Evolutionary conservation across 208 protist species (phyloP), one percentile per base, ranked within the genome.

Genomic region (Leishmania tropica): DNA sequence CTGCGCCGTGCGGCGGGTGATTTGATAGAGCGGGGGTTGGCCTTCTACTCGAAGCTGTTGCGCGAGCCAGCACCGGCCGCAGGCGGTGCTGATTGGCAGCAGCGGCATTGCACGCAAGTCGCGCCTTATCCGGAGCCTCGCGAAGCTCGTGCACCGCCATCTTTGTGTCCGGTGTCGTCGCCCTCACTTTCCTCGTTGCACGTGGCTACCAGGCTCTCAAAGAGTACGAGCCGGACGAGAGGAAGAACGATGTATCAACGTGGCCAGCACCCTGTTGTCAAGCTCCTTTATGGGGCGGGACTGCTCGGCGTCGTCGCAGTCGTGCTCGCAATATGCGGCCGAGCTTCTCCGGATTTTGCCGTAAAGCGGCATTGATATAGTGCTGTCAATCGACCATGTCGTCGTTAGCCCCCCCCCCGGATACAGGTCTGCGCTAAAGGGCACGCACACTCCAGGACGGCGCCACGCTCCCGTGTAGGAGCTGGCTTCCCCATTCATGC

Each of bases 311-410:
- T 53, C 54, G 31, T 67, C 81, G 81, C 77, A 54, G 74, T n/a
- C 85, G 42, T 91, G 85, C 86, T 90, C 87, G 68, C 76, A 89
- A 42, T 94, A 92, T 62, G 95, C 97, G 70, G 78, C 89, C 31
- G 83, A 97, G 75, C 96, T 99, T 72, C 84, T 99, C 56, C 88
- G 84, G 2, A 93, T 98, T 62, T 99, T 98, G 70, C 87, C 97
- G 67, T 88, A 90, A 74, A 95, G 97, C 75, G 85, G 91, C 65
- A 98, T 99, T 17, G 96, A 99, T 75, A 81, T 99, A 35, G 86
- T 99, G 70, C 95, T 99, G 53, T 99, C 99, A 31, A 87, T 98
- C 4, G 99, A 99, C 88, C 99, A 99, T 83, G 82, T 99, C 64
- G 87, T 88, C 8, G 91, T 89, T 31, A 92, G 92, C 42, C 21